Evolutionary conservation across 768 basidiomycete genomes (phyloP), one percentile per base, ranked within the genome.

Genomic region (Kondoa subrosea): DNA sequence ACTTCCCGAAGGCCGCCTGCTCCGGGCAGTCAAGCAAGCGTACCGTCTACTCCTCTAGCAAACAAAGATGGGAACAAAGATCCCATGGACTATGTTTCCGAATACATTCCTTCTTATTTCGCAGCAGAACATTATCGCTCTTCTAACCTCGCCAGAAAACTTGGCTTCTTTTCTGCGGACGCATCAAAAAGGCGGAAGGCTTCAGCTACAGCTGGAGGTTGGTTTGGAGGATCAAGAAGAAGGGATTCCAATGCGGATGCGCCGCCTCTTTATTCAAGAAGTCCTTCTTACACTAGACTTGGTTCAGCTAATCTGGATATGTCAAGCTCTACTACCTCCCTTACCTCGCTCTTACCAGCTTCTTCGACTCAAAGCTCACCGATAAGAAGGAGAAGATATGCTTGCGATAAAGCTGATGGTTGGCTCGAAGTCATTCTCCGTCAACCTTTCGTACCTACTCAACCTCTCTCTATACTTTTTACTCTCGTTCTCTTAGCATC

Each of bases 401-500:
- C 40, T 50, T 50, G 40, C 40, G 40, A 50, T 50, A 50, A 50
- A 50, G 40, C 40, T 8, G 40, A 50, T 21, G 29, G 34, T 17
- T 63, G 16, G 3, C 27, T n/a, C 16, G 30, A 34, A 14, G 57
- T 66, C 34, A 40, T 73, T 60, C 67, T 72, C 0, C 71, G 74
- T 32, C 72, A 72, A 34, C 74, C 74, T 12, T 72, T 72, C 61
- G 70, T 73, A 29, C 74, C 74, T 26, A 73, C 73, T 0, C 72
- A 73, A 32, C 73, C 74, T 4, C 66, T 73, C 61, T 74, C 74
- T 31, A 72, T 74, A 63, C 70, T 87, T 71, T 80, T 88, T 67
- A 81, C 85, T 31, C 80, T 89, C 73, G 81, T 91, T 69, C 79
- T 91, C 66, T 82, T 93, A 73, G 85, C 85, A 65, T 80, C 85